Percentiles rank a stretch among this genome's conserved stretches.
Evolutionary conservation across 2,329 filamentous ascomycete species (phyloP).

Genomic region (Clarireedia paspali): DNA sequence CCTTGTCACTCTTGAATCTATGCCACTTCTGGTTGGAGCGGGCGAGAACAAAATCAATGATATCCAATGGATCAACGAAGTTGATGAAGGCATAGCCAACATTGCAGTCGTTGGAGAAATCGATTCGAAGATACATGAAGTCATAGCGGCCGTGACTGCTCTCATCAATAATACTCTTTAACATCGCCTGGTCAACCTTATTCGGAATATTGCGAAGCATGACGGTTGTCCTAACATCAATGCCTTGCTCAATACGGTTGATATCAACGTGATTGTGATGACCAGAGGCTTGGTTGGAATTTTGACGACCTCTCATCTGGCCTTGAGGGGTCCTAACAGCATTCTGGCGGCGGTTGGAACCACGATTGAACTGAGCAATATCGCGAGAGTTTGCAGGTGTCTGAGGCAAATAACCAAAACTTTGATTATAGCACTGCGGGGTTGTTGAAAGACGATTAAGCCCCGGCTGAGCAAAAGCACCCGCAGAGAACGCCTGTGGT

Average conservation of each 20-base stretch:
- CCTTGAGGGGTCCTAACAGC: conserved; percentile 31
- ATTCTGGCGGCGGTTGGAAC: conserved; percentile 31
- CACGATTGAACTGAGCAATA: conserved; percentile 10
- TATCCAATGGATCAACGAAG: conserved; percentile 73
- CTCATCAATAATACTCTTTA: conserved; percentile 74
- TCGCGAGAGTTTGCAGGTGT: conserved; percentile 12
- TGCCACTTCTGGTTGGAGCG: conserved; percentile 68
- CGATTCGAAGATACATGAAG: conserved; percentile 91
- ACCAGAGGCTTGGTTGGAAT: conserved; percentile 36
- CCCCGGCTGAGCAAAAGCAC: background rate
- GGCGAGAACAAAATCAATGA: conserved; percentile 67
- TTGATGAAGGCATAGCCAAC: conserved; percentile 98
- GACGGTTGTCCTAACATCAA: conserved; percentile 69
- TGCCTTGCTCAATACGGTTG: conserved; percentile 52
- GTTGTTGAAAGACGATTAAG: background rate
- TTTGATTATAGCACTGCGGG: background rate
- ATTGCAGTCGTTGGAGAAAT: conserved; percentile 78
- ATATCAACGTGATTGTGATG: conserved; percentile 58
- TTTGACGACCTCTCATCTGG: conserved; percentile 28
- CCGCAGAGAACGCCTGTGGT: background rate
- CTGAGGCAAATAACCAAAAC: conserved; percentile 5
- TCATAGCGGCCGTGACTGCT: conserved; percentile 79
- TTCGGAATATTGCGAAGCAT: conserved; percentile 96
- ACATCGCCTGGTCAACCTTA: conserved; percentile 68
- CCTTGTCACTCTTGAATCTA: conserved; percentile 75